Evolutionary conservation across 192 early-diverging fungal genomes (phyloP), one percentile per base, ranked within the genome.

Genomic region (Endogone sp.): DNA sequence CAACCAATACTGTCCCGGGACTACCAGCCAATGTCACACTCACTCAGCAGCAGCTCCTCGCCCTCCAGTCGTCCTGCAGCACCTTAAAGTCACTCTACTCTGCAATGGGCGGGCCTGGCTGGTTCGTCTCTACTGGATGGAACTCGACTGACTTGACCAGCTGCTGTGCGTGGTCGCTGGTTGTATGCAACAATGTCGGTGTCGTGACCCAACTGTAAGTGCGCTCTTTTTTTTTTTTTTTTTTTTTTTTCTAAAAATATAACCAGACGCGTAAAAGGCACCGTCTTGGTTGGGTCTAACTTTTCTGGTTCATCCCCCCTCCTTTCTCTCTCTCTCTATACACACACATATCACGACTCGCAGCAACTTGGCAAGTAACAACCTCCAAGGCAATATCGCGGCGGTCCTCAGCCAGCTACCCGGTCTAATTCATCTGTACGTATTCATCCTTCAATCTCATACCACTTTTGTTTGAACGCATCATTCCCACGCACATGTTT

Each of bases 131-230:
- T 29, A 78, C 63, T 0, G 69, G 72, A 13, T 78, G 72, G 76
- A 32, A 56, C 37, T 71, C 64, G 20, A 56, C 22, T 27, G 66
- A 78, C 59, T 73, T 71, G 72, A 67, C 62, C 30, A 64, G 64
- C 29, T 78, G 76, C 62, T 74, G 76, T 37, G 63, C 44, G 2
- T 78, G 76, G 71, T 37, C 54, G 23, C 60, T 56, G 16, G 72
- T 78, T 32, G 54, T 37, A 20, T 78, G 76, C 63, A 74, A 62
- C 24, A n/a, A 24, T 28, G 26, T 71, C 28, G 76, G 72, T 13
- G 64, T 66, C 62, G 54, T 78, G 10, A 56, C 65, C 4, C 60
- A 68, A 56, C n/a, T 77, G 75, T 77, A 71, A 69, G 70, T n/a
- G 56, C 25, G 28, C 29, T 64, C 21, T 10, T 21, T n/a, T n/a